Evolutionary conservation across 2,329 filamentous ascomycete genomes (phyloP), one percentile per base, ranked within the genome.

Genomic region (Diaporthe citriasiana): DNA sequence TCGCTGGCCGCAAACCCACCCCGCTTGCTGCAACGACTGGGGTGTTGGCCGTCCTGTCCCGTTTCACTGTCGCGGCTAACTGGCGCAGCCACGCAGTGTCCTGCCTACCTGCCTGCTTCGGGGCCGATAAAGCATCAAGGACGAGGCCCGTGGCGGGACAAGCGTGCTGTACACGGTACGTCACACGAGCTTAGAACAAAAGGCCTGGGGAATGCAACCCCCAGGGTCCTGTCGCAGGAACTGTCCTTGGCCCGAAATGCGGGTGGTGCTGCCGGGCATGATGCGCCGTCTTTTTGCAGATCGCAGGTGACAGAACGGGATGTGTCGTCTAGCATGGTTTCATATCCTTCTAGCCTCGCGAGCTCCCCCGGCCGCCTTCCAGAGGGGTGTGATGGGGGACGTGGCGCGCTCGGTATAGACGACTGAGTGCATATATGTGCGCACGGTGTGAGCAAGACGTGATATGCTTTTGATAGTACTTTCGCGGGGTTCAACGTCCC

Each of bases 21-120:
- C 47, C 47, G 63, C 63, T 40, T 40, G 47, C 63, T 25, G 35
- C 22, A 27, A 53, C 13, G 63, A 68, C 45, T 68, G 63, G 63
- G 63, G n/a, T 68, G 63, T 53, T 53, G 53, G 45, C 47, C 33
- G 47, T 68, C 63, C 35, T 30, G 47, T 33, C 63, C 33, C 63
- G 63, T 68, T 68, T 68, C 63, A 68, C 63, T 40, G 33, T 68
- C 63, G 63, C 63, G 63, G 47, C 63, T 66, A 51, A 51, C 63
- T 68, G 47, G 47, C 63, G n/a, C 33, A 63, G 63, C 63, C 47
- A 68, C 33, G n/a, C 47, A 19, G 27, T 47, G n/a, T 51, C 57
- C 17, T 30, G 57, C 57, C 57, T 25, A 13, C 22, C 63, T 40
- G 33, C 47, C 40, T 40, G 63, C 45, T 51, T 51, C 30, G 27